Base-by-base conservation (phyloP, 2,329 filamentous ascomycete genomes). In the Fusarium sublunatum region DNA sequence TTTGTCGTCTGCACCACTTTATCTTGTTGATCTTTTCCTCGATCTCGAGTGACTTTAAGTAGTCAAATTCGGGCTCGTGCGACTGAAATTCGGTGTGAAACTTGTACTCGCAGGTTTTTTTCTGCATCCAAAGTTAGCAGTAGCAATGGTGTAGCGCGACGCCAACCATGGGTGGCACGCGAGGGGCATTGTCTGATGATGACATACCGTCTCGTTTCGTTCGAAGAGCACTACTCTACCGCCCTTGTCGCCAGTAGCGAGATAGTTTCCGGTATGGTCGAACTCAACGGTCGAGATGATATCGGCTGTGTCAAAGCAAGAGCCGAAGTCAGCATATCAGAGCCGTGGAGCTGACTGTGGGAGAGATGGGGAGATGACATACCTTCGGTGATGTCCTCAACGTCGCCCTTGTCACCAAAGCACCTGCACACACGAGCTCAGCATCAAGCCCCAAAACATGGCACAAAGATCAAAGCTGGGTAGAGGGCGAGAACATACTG, bases 21-120 rank as follows among this genome's bases (percentile, higher is more conserved):
- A 99, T 99, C 85, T 99, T 99, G 86, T 99, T 99, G 86, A 99
- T 99, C 83, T 99, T 99, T 81, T 99, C 95, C 85, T 99, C 95
- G 75, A 99, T 99, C 80, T 99, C 95, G 71, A 99, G 86, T 31
- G 95, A 99, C 81, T 99, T 99, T 68, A 99, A 87, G 78, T 99
- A 99, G 79, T 99, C 95, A 79, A 99, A 99, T 79, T 99, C 95
- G 64, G 95, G 95, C 77, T 99, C 95, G 82, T 99, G 95, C 72
- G 95, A 99, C 82, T 99, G 95, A 73, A 99, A 99, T 76, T 99
- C 95, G 77, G 95, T 99, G 79, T 99, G 95, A 78, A 99, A 99
- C 79, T 98, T 99, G 86, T 99, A 99, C 80, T 99, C 95, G 87
- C 95, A 99, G 46, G 95, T 98, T 88, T 98, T 99, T 88, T 99